Base-by-base conservation (phyloP, 805 yeast species). In the Candida methanosorbosa region DNA sequence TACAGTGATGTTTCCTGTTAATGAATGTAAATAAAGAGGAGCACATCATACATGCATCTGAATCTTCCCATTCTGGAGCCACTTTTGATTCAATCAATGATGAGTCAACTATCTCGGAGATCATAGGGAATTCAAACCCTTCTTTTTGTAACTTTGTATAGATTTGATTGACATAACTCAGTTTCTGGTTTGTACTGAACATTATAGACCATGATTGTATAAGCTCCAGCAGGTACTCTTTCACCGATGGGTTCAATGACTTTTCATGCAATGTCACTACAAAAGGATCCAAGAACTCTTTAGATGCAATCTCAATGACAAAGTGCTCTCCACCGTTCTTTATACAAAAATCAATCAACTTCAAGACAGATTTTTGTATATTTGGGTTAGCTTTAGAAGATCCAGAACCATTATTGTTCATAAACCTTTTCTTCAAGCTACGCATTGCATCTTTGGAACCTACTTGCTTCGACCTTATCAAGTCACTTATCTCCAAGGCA, bases 41-140 rank as follows among this genome's bases (percentile, higher is more conserved):
- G 45, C 97, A 86, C 36, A 85, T 76, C 97, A 92, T 88, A 57
- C 98, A 92, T 4, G 85, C 85, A 47, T 86, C 95, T 9, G 88
- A 81, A 50, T 92, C 98, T 17, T 83, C 79, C 98, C 98, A 92
- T 46, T 87, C 97, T 0, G 98, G 97, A 2, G 98, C 97, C 4
- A 88, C 88, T 41, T 77, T 81, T 2, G 95, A 74, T 48, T 90
- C 97, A 32, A 90, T 74, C 54, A 88, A 75, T 15, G 61, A 61
- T 22, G 66, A 55, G 32, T 65, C 66, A 17, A 59, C 50, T 20
- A 51, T 51, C 11, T 48, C 54, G 4, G 48, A 48, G 31, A 70
- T 59, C 18, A 61, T 61, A 1, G 95, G 94, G 49, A 88, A 86
- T 35, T 66, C 62, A 44, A 73, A 74, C 1, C 80, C 88, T 38